Conservation (phyloP, 2,329 filamentous ascomycete genomes). For the Didymella exigua region DNA sequence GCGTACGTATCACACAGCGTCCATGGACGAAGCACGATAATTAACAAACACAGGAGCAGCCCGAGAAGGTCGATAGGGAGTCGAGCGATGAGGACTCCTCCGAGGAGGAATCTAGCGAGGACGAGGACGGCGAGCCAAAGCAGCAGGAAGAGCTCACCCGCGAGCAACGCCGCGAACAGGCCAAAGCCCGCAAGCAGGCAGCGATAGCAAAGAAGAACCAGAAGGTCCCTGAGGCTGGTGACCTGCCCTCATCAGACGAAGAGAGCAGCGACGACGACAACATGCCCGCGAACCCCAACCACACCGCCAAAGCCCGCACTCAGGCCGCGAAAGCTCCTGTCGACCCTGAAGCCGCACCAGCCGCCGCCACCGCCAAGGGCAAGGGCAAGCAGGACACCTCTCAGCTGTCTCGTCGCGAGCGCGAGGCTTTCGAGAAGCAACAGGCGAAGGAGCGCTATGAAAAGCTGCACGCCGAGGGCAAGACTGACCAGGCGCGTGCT, state of each 20-base stretch:
- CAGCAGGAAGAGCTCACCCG: conserved; percentile 70
- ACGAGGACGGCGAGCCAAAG: conserved; percentile 51
- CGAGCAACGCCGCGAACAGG: conserved; percentile 84
- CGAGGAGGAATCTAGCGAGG: conserved; percentile 51
- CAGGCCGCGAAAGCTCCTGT: conserved; percentile 65
- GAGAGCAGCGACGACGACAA: conserved; percentile 62
- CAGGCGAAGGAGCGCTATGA: conserved; percentile 89
- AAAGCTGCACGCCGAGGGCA: conserved; percentile 90
- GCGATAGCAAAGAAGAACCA: conserved; percentile 78
- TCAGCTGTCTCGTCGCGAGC: conserved; percentile 70
- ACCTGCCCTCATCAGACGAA: conserved; percentile 75
- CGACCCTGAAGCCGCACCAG: conserved; percentile 52
- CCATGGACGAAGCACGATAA: background rate
- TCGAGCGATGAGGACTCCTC: conserved; percentile 50
- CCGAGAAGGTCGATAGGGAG: conserved; percentile 60
- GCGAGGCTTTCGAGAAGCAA: conserved; percentile 82
- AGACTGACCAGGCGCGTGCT: conserved; percentile 92
- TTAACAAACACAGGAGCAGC: conserved; percentile 40
- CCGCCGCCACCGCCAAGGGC: conserved; percentile 57
- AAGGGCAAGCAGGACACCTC: conserved; percentile 59
- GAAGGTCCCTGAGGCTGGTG: conserved; percentile 77
- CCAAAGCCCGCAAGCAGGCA: conserved; percentile 89
- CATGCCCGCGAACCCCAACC: conserved; percentile 91
- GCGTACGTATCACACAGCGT: conserved; percentile 54
- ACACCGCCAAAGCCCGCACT: conserved; percentile 69